Evolutionary conservation across 495 filamentous ascomycete species (phyloP), one percentile per base, ranked within the genome.

Genomic region (Neurospora cerealis): DNA sequence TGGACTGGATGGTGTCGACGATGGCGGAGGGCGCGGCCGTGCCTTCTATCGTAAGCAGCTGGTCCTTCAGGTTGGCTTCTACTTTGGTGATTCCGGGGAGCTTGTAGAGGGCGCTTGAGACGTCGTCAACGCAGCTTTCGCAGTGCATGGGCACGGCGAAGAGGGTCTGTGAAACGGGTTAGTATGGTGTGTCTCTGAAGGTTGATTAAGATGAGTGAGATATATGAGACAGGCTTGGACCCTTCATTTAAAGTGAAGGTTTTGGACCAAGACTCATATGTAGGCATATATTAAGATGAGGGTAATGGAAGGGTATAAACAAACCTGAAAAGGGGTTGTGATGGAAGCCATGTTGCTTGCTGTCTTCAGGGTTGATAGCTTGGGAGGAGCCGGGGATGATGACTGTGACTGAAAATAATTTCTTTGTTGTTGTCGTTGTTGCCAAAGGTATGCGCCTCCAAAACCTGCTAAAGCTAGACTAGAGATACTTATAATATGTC

Each of bases 121-220:
- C 87, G 75, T 94, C 91, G 75, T 93, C 91, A 77, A 96, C 89
- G 83, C 96, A 99, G 77, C 85, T 81, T 54, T 96, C 91, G 82
- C 96, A 98, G 81, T 89, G 92, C 87, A 99, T 91, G 34, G 93
- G 95, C 81, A 98, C 96, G 74, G 95, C 93, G 79, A 99, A 98
- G 74, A 94, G 91, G 48, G 94, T 97, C 93, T 98, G 77, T 76
- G 11, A 32, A 32, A 71, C 70, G 24, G 74, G 42, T 71, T 74
- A 42, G 66, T 36, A 62, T 75, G 75, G 62, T 17, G 11, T 62
- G 24, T 62, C 24, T 62, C 13, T 32, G 54, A 5, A 17, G 11
- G 24, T 62, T 62, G 54, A 17, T 32, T 3, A 24, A 62, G 54
- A 11, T 17, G 48, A 62, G 24, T 32, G 24, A 32, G 13, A 17